phyloP scores from a whole-genome alignment of 2,329 filamentous ascomycete species.

The Penicillium aurantiogriseum region DNA sequence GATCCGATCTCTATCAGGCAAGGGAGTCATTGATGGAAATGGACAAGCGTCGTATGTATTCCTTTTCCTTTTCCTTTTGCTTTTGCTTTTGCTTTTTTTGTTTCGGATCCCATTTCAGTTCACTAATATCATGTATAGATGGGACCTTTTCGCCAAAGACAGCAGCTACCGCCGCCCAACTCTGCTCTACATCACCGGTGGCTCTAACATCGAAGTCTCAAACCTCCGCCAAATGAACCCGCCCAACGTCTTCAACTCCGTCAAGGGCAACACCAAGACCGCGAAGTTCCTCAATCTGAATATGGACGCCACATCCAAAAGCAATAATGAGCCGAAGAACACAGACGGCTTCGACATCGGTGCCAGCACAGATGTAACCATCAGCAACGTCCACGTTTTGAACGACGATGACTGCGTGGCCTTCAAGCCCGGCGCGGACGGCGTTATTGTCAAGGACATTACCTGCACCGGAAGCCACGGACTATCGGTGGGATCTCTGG shows the following conservation, averaged over 20 bases:
- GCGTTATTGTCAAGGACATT: slow-evolving; percentile 43
- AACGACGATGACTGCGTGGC: slow-evolving; percentile 50
- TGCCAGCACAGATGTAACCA: slow-evolving; percentile 37
- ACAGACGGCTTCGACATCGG: slow-evolving; percentile 49
- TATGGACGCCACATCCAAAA: slow-evolving; percentile 43
- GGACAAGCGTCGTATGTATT: slow-evolving; percentile 43
- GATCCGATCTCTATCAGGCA: slow-evolving; percentile 42
- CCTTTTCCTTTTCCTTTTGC: background rate
- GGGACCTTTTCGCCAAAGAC: slow-evolving; percentile 43
- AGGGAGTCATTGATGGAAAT: slow-evolving; percentile 49
- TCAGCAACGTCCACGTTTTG: slow-evolving; percentile 37
- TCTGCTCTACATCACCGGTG: slow-evolving; percentile 43
- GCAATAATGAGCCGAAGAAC: slow-evolving; percentile 40
- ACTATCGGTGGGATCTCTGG: slow-evolving; percentile 50
- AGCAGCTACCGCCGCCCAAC: slow-evolving; percentile 43
- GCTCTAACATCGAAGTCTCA: slow-evolving; percentile 39
- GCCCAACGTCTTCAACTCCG: slow-evolving; percentile 48
- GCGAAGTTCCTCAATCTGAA: slow-evolving; percentile 40
- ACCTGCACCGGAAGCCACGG: slow-evolving; percentile 50
- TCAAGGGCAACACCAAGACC: slow-evolving; percentile 38
- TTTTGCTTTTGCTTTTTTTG: no score
- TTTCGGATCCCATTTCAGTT: background rate
- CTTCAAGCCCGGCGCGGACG: slow-evolving; percentile 44
- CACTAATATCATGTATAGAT: slow-evolving; percentile 18
- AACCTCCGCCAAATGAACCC: slow-evolving; percentile 44